Conservation (phyloP, 129 eudicot species). For the Cynara cardunculus region DNA sequence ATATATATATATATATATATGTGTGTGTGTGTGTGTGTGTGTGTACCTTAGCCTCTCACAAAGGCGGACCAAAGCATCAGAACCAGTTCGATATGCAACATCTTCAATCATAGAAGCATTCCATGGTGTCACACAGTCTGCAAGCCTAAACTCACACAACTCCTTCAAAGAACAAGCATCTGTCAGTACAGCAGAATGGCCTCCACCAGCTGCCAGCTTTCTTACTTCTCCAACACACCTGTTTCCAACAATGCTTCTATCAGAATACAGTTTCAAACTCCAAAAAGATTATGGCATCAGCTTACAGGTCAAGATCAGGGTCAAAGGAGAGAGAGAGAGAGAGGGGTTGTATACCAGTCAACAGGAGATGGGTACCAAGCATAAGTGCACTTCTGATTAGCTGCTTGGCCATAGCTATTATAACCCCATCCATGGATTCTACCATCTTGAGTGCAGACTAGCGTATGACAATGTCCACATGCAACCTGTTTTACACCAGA, state of each 20-base stretch:
- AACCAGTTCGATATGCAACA: slow-evolving; percentile 78
- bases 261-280: not conserved
- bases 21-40: not conserved
- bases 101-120: slow-evolving; percentile 80
- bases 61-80: slow-evolving; percentile 97
- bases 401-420: slow-evolving; percentile 95
- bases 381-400: slow-evolving; percentile 85
- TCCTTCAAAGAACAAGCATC: slow-evolving; percentile 92
- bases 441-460: slow-evolving; percentile 77
- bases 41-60: slow-evolving; percentile 83
- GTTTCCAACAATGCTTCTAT: slow-evolving; percentile 11
- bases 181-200: slow-evolving; percentile 91
- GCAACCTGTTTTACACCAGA: slow-evolving; percentile 71
- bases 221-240: slow-evolving; percentile 99
- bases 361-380: slow-evolving; percentile 99
- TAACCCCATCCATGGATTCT: slow-evolving; percentile 98
- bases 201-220: slow-evolving; percentile 98
- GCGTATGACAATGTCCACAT: slow-evolving; percentile 97
- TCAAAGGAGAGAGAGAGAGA: slow-evolving; percentile 5
- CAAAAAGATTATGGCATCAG: not conserved
- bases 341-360: slow-evolving; percentile 66
- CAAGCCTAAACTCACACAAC: slow-evolving; percentile 87
- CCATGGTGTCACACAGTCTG: slow-evolving; percentile 54
- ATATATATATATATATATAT: no score
- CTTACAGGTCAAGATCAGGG: not conserved